A percentile compares a stretch with the other conserved stretches of the same genome.
Conservation (phyloP, 140 eudicot genomes). For the Senecio squalidus region DNA sequence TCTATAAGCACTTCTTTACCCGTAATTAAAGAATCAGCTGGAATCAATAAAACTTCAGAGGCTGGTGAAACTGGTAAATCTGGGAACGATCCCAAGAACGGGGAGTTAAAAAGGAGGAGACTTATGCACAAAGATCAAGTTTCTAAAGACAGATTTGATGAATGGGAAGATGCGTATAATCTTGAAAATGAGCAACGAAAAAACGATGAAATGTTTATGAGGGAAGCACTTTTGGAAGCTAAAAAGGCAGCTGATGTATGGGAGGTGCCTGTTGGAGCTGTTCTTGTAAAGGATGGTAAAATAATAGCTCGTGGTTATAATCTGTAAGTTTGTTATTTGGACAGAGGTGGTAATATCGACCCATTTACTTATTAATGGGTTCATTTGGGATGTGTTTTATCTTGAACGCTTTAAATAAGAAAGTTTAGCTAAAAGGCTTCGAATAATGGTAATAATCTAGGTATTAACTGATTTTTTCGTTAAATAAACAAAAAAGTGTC, state of each 20-base stretch:
- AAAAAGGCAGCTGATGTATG: constrained; percentile 71
- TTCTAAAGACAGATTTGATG: constrained; percentile 47
- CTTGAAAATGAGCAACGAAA: constrained; percentile 54
- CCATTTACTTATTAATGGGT: background rate
- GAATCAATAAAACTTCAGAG: constrained; percentile 14
- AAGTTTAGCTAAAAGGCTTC: background rate
- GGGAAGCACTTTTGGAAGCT: constrained; percentile 84
- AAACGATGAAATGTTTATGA: constrained; percentile 76
- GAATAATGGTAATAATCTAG: too few species aligned
- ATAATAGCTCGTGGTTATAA: constrained; percentile 79
- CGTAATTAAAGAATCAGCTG: constrained; percentile 16
- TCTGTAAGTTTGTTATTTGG: constrained; percentile 43
- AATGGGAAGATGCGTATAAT: constrained; percentile 71
- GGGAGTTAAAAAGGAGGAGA: constrained; percentile 32
- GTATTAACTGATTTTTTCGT: too few species aligned
- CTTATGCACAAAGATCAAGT: constrained; percentile 46
- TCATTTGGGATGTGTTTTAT: background rate
- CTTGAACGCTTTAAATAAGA: background rate
- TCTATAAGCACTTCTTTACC: constrained; percentile 27
- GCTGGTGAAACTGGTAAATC: background rate
- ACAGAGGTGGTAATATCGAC: background rate
- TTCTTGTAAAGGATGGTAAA: constrained; percentile 70
- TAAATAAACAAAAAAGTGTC: background rate
- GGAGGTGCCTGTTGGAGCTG: constrained; percentile 96
- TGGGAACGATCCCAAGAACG: constrained; percentile 4